Conservation (phyloP, 2,329 filamentous ascomycete genomes). For the Arachnomyces sp. region DNA sequence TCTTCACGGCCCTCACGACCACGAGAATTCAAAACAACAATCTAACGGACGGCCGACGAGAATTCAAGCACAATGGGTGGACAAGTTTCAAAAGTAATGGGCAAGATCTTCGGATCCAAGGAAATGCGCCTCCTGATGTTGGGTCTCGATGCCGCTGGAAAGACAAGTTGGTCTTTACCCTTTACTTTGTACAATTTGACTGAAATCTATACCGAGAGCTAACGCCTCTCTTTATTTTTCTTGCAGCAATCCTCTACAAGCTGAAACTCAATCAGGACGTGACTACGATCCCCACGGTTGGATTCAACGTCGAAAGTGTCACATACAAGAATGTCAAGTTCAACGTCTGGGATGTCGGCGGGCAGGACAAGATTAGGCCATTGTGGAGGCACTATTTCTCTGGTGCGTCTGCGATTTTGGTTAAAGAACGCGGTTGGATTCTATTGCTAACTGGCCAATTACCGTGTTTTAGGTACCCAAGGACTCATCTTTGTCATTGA, state of each 20-base stretch:
- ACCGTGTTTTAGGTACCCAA: slow-evolving; percentile 63
- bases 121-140: slow-evolving; percentile 99
- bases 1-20: no score
- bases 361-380: slow-evolving; percentile 97
- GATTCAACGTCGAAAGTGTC: slow-evolving; percentile 98
- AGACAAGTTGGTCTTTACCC: slow-evolving; percentile 58
- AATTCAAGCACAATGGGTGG: slow-evolving; percentile 65
- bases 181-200: slow-evolving; percentile 2
- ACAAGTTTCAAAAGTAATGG: slow-evolving; percentile 91
- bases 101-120: slow-evolving; percentile 98
- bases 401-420: slow-evolving; percentile 42
- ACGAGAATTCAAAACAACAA: not conserved
- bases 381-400: slow-evolving; percentile 97
- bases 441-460: not conserved
- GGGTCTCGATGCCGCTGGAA: slow-evolving; percentile 93
- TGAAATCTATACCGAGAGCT: not conserved
- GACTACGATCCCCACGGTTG: slow-evolving; percentile 95
- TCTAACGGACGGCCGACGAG: not conserved
- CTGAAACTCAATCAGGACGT: slow-evolving; percentile 97
- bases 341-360: slow-evolving; percentile 98
- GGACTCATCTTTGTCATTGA: slow-evolving; percentile 98
- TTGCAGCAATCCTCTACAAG: slow-evolving; percentile 82
- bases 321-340: slow-evolving; percentile 99
- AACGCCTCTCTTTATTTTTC: slow-evolving; percentile 2
- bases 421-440: slow-evolving; percentile 1